Base-by-base conservation (phyloP, 495 filamentous ascomycete species). In the Podospora pseudocomata region DNA sequence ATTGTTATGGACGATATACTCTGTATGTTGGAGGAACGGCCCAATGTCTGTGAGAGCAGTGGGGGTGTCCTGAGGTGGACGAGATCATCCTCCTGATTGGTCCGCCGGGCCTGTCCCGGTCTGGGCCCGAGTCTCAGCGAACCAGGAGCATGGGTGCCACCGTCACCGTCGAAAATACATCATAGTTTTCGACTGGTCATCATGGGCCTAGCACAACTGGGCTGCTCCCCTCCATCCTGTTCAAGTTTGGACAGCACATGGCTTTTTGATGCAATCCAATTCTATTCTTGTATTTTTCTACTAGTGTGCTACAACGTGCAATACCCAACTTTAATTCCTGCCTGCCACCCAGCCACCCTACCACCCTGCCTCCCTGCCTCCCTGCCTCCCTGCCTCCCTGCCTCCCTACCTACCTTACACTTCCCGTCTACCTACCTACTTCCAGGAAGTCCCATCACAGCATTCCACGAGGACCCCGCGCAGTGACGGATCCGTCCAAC, bases 151-250 rank as follows among this genome's bases (percentile, higher is more conserved):
- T 71, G 71, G 71, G 66, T 69, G n/a, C 6, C 26, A 54, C 59
- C 68, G 66, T 71, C 26, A 54, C 59, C 68, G 66, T 71, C 60
- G 63, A 57, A 60, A 72, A 71, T 69, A 75, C 71, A 75, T 75
- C 73, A 73, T 72, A 64, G 58, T 60, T 64, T 64, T 49, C 13
- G 39, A 49, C 39, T 5, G 39, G 39, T 3, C 39, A 5, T 49
- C 39, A 23, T 11, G 13, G 39, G 39, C 13, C 15, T 18, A 5
- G 39, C 39, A 11, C 39, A 49, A 39, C 11, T 39, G 34, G 34
- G 6, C 5, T 39, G 34, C 6, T 23, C 23, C 23, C 34, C 34
- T 49, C 39, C 39, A 5, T 49, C 39, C 39, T 11, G 39, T 39
- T 39, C 34, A 39, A 11, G 34, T 23, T 23, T 23, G 23, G 23